These are phyloP conservation scores for Pythium sukuiense DNA, from an alignment of 352 stramenopile species.

Conservation along the genomic window DNA sequence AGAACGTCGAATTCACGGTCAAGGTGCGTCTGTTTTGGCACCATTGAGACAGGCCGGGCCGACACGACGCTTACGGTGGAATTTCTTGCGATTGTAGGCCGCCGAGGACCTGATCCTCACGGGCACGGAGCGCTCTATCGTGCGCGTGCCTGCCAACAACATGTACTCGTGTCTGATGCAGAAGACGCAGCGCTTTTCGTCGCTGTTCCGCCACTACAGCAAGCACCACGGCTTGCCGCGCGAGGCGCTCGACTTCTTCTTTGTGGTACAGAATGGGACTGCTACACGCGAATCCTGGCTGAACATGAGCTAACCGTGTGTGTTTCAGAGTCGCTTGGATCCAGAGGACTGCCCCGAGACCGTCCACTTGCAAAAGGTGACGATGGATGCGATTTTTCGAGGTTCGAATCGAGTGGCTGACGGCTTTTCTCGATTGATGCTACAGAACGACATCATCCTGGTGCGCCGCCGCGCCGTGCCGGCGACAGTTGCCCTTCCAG, in stretches of 20 bases:
- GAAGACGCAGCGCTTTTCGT: constrained; percentile 97
- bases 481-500: constrained; percentile 41
- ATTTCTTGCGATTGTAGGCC: constrained; percentile 37
- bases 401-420: background rate
- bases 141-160: constrained; percentile 83
- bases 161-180: constrained; percentile 97
- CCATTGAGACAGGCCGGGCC: background rate
- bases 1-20: constrained; percentile 97
- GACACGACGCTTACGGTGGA: background rate
- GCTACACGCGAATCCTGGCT: background rate
- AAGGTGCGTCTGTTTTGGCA: constrained; percentile 51
- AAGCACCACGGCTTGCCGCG: constrained; percentile 97
- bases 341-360: constrained; percentile 84
- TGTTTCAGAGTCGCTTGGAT: constrained; percentile 64
- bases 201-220: constrained; percentile 97
- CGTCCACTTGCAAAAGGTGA: constrained; percentile 82
- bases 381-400: background rate
- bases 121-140: constrained; percentile 79
- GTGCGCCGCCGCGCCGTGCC: constrained; percentile 56
- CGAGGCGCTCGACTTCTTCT: constrained; percentile 98
- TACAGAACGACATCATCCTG: constrained; percentile 85
- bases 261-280: constrained; percentile 65
- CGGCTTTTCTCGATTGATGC: constrained; percentile 9
- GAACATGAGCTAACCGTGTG: background rate
- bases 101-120: constrained; percentile 75